Evolutionary conservation across 2,329 filamentous ascomycete species (phyloP), one percentile per base, ranked within the genome.

Genomic region (Nakataea oryzae): DNA sequence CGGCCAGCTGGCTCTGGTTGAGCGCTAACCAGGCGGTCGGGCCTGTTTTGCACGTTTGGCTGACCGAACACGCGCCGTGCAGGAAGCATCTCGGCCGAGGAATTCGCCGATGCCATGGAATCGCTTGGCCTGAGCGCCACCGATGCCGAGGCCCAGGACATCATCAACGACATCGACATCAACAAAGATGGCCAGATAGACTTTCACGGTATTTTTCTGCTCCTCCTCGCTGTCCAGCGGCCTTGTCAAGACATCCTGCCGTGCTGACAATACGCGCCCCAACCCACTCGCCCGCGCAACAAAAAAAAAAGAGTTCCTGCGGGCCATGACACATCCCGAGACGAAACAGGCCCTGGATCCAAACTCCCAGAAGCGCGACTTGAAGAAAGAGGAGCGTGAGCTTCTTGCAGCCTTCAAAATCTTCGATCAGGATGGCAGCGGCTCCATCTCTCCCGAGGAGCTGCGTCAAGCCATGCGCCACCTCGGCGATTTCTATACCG

Each of bases 181-280:
- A 83, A 87, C 75, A 83, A 84, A 72, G 85, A 84, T 68, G 85
- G 84, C 72, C 84, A 83, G 67, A 86, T 87, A 69, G 83, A 86
- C 71, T 86, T 87, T 72, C 80, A 85, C 62, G 82, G 82, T 83
- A 73, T 12, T 34, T 29, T 56, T n/a, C n/a, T n/a, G 24, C n/a
- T 27, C 26, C 30, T 41, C 0, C 21, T 32, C 56, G 34, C 47
- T 21, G n/a, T 8, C 24, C 27, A 29, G 12, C 14, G 26, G 26
- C 14, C 3, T 34, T 57, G 3, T 13, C 6, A n/a, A 12, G 17
- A n/a, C 29, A 32, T 24, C 26, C 8, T 57, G n/a, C 11, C n/a
- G 28, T 11, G 57, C 57, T 11, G 28, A 14, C 34, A 24, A 41
- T 8, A 17, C 21, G 13, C 34, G 7, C 12, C 34, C 7, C 4